These are phyloP conservation scores for Phytopythium mirpurense DNA, from an alignment of 352 stramenopile genomes.

Conservation along the genomic window DNA sequence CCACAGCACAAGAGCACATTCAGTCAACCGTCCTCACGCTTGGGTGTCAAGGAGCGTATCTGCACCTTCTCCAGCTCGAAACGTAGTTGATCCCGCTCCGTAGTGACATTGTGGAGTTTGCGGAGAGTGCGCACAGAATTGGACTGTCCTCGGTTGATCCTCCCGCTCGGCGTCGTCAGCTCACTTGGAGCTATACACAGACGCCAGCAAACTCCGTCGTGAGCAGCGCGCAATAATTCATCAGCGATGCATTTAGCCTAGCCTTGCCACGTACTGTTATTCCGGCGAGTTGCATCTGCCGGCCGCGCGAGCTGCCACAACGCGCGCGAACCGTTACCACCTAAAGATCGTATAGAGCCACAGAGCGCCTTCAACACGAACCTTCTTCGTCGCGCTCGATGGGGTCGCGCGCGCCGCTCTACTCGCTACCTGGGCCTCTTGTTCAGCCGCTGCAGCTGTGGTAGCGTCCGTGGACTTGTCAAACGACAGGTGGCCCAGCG, in stretches of 20 bases:
- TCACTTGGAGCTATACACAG: constrained; percentile 11
- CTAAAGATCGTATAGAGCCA: no score
- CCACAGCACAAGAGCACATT: not conserved
- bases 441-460: no score
- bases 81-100: constrained; percentile 70
- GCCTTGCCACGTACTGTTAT: not conserved
- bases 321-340: not conserved
- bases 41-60: no score
- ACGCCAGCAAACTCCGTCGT: constrained; percentile 1
- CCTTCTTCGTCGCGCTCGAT: not conserved
- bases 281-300: not conserved
- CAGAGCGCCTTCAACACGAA: not conserved
- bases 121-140: constrained; percentile 26
- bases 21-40: not conserved
- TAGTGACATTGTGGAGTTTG: constrained; percentile 60
- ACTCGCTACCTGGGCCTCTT: not conserved
- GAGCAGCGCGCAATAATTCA: no score
- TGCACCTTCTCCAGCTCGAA: constrained; percentile 75
- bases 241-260: not conserved
- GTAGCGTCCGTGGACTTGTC: constrained; percentile 11
- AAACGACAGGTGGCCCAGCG: constrained; percentile 16
- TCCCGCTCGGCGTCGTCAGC: constrained; percentile 10
- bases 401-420: not conserved
- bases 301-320: not conserved
- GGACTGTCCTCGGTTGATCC: constrained; percentile 10